phyloP scores from a whole-genome alignment of 2,329 filamentous ascomycete genomes.

The Shiraia sp. region DNA sequence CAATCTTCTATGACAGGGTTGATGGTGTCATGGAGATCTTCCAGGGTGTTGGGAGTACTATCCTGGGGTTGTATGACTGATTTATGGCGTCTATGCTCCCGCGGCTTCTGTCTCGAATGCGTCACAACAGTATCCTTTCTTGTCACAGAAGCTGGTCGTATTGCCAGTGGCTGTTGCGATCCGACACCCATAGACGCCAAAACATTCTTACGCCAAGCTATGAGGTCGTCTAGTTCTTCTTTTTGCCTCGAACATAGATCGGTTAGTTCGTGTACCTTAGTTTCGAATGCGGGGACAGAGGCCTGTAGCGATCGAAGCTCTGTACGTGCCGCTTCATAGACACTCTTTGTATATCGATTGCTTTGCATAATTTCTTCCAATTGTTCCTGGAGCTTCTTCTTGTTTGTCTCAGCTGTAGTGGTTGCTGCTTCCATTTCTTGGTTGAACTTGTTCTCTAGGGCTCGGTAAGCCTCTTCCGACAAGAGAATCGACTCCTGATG shows the following conservation, averaged over 20 bases:
- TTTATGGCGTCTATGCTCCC: constrained; percentile 30
- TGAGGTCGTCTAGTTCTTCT: constrained; percentile 32
- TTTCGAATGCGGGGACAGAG: constrained; percentile 21
- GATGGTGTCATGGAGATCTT: constrained; percentile 5
- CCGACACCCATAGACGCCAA: constrained; percentile 28
- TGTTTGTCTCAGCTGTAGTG: constrained; percentile 16
- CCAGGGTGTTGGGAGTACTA: constrained; percentile 1
- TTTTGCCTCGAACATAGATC: constrained; percentile 33
- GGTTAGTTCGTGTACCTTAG: constrained; percentile 29
- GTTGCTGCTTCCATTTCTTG: constrained; percentile 17
- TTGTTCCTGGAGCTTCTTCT: constrained; percentile 17
- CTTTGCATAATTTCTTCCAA: constrained; percentile 11
- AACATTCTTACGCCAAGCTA: constrained; percentile 28
- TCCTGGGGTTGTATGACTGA: constrained; percentile 18
- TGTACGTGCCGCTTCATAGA: constrained; percentile 16
- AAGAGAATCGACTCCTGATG: constrained; percentile 23
- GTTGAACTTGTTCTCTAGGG: constrained; percentile 21
- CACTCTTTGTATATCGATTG: constrained; percentile 5
- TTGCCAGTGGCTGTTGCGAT: constrained; percentile 13
- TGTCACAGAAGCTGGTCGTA: constrained; percentile 13
- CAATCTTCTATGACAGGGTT: constrained; percentile 20
- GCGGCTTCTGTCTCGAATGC: constrained; percentile 13
- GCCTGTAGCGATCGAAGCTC: constrained; percentile 21
- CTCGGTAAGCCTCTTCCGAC: constrained; percentile 19
- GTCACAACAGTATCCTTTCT: constrained; percentile 13